phyloP scores from a whole-genome alignment of 2,329 filamentous ascomycete genomes.

The Cladobotryum protrusum region DNA sequence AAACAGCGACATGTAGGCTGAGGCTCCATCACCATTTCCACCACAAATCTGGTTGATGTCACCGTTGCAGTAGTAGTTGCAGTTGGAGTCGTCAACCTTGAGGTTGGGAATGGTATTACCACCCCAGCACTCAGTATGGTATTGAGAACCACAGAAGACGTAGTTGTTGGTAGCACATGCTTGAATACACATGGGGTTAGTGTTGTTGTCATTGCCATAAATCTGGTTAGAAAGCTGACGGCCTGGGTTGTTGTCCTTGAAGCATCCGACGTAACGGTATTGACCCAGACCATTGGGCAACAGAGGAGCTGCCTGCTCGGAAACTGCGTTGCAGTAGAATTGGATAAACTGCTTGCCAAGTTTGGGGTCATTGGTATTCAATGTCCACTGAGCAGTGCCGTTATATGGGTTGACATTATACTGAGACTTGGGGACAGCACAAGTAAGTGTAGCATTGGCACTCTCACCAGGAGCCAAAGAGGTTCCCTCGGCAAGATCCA shows the following conservation, averaged over 20 bases:
- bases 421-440: conserved; percentile 49
- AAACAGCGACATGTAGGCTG: conserved; percentile 43
- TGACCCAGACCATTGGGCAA: conserved; percentile 36
- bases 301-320: conserved; percentile 47
- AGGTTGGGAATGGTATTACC: conserved; percentile 40
- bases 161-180: conserved; percentile 32
- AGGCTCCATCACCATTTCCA: conserved; percentile 36
- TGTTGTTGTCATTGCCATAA: conserved; percentile 35
- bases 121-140: conserved; percentile 49
- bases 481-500: conserved; percentile 53
- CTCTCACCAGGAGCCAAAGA: conserved; percentile 43
- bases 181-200: conserved; percentile 39
- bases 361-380: conserved; percentile 50
- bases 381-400: conserved; percentile 45
- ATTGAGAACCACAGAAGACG: conserved; percentile 43
- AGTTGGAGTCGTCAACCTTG: conserved; percentile 39
- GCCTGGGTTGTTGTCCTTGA: conserved; percentile 48
- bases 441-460: conserved; percentile 46
- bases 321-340: conserved; percentile 45
- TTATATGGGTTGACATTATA: conserved; percentile 49
- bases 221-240: conserved; percentile 42
- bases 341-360: conserved; percentile 47
- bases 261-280: conserved; percentile 52
- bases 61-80: conserved; percentile 46
- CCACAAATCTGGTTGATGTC: conserved; percentile 47